Conservation (phyloP, 2,329 filamentous ascomycete species). For the Colletotrichum sp. region DNA sequence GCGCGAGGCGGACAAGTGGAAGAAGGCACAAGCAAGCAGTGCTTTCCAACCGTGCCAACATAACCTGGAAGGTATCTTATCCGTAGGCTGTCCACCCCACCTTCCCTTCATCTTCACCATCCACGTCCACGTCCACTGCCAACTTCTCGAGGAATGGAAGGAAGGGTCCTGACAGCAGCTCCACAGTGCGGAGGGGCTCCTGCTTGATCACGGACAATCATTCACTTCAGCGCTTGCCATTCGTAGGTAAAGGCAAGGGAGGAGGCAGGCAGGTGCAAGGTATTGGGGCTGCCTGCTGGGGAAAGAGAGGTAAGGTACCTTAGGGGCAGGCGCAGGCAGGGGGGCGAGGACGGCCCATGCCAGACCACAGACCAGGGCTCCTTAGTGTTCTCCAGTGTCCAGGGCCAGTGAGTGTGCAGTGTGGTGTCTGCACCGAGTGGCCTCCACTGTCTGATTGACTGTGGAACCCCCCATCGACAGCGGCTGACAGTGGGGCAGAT, state of each 20-base stretch:
- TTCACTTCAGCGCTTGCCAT: neutral
- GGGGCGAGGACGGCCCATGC: neutral
- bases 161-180: neutral
- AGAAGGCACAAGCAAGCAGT: neutral
- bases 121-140: neutral
- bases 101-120: neutral
- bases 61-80: neutral
- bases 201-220: neutral
- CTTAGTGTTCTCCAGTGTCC: neutral
- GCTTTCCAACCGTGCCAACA: neutral
- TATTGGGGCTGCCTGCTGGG: neutral
- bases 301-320: neutral
- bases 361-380: neutral
- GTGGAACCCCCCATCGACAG: neutral
- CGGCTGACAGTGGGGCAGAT: conserved; percentile 4
- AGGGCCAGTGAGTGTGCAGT: neutral
- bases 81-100: neutral
- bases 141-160: neutral
- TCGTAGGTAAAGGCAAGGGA: neutral
- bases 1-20: neutral
- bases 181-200: neutral
- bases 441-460: neutral
- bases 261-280: neutral
- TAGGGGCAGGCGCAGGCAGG: neutral
- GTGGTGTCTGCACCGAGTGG: neutral